These are phyloP conservation scores for Monilinia fructicola DNA, from an alignment of 2,329 filamentous ascomycete species.

Conservation along the genomic window DNA sequence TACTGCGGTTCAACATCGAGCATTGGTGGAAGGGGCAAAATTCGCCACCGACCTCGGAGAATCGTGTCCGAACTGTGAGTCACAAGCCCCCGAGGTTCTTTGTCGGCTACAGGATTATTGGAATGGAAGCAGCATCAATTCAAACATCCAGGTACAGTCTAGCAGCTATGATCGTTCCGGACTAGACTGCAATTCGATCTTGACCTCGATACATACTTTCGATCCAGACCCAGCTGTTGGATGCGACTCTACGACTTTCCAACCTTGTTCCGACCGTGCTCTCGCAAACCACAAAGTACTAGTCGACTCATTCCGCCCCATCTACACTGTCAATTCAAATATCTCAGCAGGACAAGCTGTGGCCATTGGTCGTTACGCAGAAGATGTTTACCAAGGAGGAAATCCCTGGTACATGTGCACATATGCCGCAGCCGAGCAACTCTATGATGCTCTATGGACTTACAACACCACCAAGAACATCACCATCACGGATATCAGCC, in stretches of 20 bases:
- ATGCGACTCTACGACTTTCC: conserved; percentile 71
- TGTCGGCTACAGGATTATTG: conserved; percentile 79
- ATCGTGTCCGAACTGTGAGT: conserved; percentile 57
- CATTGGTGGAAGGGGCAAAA: conserved; percentile 62
- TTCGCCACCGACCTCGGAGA: conserved; percentile 64
- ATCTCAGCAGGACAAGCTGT: conserved; percentile 60
- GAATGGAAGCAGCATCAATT: conserved; percentile 62
- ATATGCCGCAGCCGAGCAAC: conserved; percentile 51
- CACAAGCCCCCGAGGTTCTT: conserved; percentile 64
- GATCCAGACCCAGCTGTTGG: conserved; percentile 56
- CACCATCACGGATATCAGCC: conserved; percentile 60
- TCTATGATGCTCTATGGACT: conserved; percentile 65
- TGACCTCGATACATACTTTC: conserved; percentile 65
- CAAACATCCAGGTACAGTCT: conserved; percentile 63
- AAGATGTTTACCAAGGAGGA: conserved; percentile 72
- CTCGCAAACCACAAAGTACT: conserved; percentile 74
- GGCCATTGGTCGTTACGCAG: conserved; percentile 64
- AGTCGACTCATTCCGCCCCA: conserved; percentile 68
- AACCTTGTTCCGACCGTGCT: conserved; percentile 55
- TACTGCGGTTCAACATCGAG: conserved; percentile 60
- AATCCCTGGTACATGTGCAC: conserved; percentile 71
- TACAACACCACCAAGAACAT: conserved; percentile 66
- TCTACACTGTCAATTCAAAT: conserved; percentile 66
- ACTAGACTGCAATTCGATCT: conserved; percentile 69
- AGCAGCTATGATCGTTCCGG: conserved; percentile 56